These are phyloP conservation scores for Bryoglossum gracile DNA, from an alignment of 495 filamentous ascomycete species.

Conservation along the genomic window DNA sequence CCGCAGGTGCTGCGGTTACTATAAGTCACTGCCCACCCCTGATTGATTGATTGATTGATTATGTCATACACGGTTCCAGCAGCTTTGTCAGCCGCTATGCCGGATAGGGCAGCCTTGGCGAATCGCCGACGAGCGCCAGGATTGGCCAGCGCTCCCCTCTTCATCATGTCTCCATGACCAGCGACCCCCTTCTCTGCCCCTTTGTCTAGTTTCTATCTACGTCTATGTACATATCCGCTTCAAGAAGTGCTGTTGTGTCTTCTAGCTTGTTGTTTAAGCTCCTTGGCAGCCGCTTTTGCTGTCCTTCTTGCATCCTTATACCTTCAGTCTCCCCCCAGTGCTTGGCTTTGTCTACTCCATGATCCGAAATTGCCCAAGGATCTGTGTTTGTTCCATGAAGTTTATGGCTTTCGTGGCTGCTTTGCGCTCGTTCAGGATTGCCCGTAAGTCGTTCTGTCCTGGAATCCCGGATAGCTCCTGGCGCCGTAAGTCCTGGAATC, in stretches of 20 bases:
- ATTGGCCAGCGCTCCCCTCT: neutral
- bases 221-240: constrained; percentile 15
- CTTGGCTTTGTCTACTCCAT: constrained; percentile 8
- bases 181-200: constrained; percentile 4
- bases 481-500: constrained; percentile 1
- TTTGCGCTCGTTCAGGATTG: constrained; percentile 3
- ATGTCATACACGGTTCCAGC: neutral
- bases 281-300: constrained; percentile 8
- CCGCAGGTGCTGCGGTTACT: no score
- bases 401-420: neutral
- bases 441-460: constrained; percentile 2
- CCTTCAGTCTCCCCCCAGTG: constrained; percentile 12
- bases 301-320: constrained; percentile 3
- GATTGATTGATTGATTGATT: neutral
- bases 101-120: neutral
- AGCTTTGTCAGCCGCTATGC: neutral
- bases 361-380: neutral
- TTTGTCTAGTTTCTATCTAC: constrained; percentile 5
- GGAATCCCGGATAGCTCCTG: neutral
- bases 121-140: neutral
- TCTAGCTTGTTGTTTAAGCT: constrained; percentile 1
- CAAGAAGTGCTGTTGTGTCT: constrained; percentile 12
- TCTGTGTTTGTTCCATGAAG: neutral
- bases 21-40: no score
- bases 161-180: constrained; percentile 5